Conservation (phyloP, 768 basidiomycete genomes). For the Tephrocybe sp. region DNA sequence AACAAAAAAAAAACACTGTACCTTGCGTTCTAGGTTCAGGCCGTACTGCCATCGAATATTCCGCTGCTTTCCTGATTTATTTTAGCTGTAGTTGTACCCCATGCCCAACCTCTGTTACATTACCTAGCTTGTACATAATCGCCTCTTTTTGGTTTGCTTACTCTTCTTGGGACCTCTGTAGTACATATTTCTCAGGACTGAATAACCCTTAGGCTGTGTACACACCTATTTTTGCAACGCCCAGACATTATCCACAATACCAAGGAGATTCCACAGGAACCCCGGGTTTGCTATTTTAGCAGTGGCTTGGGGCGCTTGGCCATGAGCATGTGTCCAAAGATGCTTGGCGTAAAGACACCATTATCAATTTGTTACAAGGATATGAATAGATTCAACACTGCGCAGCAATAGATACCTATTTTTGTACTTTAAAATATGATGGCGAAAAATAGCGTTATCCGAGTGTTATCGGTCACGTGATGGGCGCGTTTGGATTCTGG, state of each 20-base stretch:
- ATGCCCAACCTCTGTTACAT: constrained; percentile 4
- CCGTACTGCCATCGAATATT: not conserved
- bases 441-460: not conserved
- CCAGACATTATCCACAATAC: not conserved
- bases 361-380: constrained; percentile 10
- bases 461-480: constrained; percentile 10
- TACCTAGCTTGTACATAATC: constrained; percentile 11
- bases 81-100: constrained; percentile 14
- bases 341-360: constrained; percentile 16
- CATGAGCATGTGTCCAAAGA: constrained; percentile 18
- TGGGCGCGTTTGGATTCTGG: not conserved
- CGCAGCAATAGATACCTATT: constrained; percentile 11
- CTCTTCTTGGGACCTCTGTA: constrained; percentile 4
- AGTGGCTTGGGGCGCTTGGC: constrained; percentile 12
- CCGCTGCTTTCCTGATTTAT: constrained; percentile 7
- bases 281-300: constrained; percentile 9
- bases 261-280: constrained; percentile 2
- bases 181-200: constrained; percentile 2
- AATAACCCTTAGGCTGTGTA: constrained; percentile 5
- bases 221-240: not conserved
- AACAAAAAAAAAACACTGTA: constrained; percentile 18
- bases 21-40: constrained; percentile 6
- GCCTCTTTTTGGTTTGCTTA: not conserved
- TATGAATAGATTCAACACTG: constrained; percentile 8
- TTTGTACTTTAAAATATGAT: constrained; percentile 13